Evolutionary conservation across 2,329 filamentous ascomycete genomes (phyloP).

Genomic region (Phaeomoniella chlamydospora): DNA sequence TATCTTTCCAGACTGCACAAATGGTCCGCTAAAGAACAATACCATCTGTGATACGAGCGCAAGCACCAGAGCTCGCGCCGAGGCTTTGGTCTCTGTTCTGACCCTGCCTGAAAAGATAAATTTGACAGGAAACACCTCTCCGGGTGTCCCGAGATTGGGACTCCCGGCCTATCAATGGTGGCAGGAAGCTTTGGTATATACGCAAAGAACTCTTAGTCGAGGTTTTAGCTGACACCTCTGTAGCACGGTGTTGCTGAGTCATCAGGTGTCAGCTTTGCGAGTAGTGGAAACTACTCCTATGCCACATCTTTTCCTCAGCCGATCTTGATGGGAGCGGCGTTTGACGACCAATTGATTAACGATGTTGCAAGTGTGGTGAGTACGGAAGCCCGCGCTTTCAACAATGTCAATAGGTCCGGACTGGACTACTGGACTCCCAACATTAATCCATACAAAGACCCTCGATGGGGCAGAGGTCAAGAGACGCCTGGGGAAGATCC

Average conservation of each 20-base stretch:
- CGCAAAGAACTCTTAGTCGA: neutral
- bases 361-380: conserved; percentile 37
- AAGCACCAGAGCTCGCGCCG: conserved; percentile 23
- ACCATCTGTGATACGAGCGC: conserved; percentile 35
- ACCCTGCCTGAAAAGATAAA: conserved; percentile 41
- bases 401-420: conserved; percentile 41
- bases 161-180: conserved; percentile 47
- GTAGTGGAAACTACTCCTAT: conserved; percentile 37
- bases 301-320: conserved; percentile 54
- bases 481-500: conserved; percentile 47
- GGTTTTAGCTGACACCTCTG: neutral
- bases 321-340: conserved; percentile 46
- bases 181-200: conserved; percentile 19
- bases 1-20: conserved; percentile 35
- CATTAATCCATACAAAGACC: conserved; percentile 51
- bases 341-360: conserved; percentile 47
- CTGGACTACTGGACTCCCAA: conserved; percentile 53
- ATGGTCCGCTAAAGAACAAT: conserved; percentile 34
- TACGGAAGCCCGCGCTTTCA: conserved; percentile 52
- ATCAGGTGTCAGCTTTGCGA: conserved; percentile 41
- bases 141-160: conserved; percentile 40
- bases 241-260: conserved; percentile 41
- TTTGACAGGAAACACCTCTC: conserved; percentile 31
- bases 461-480: conserved; percentile 46
- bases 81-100: conserved; percentile 35